Evolutionary conservation across 2,329 filamentous ascomycete genomes (phyloP), one percentile per base, ranked within the genome.

Genomic region (Chaetomiaceae sp.): DNA sequence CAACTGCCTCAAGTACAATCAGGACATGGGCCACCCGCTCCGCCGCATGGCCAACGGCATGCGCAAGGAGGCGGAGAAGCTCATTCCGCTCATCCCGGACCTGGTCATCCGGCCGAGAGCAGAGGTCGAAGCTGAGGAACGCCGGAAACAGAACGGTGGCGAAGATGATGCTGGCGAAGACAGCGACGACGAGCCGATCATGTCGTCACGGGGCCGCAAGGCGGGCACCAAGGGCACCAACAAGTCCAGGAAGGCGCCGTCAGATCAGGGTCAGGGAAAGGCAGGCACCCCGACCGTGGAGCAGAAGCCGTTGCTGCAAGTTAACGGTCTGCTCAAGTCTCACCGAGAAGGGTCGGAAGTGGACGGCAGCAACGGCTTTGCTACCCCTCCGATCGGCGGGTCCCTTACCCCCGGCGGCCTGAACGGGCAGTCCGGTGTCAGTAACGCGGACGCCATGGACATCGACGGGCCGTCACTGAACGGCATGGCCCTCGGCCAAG

Each of bases 181-280:
- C 65, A 95, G 89, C 56, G 91, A 97, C 60, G 91, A 97, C 62
- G 90, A 95, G 66, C 93, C 93, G 8, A 97, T 98, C 61, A 97
- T 97, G 87, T 93, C 93, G 48, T 96, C 91, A 40, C 81, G 93
- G 55, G 93, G 93, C 43, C 84, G 93, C 36, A 95, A 91, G 63
- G 87, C 89, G 14, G 86, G 79, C 24, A 86, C 87, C 56, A 90
- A 58, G 86, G 61, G 84, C 18, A 81, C 82, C 52, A 91, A 84
- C 56, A 82, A 84, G 58, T 82, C 84, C 17, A 80, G 88, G 42
- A 91, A 88, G 59, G 83, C 86, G 3, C 81, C 80, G 18, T 73
- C 78, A 38, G 83, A 85, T 48, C 79, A 81, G 53, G 84, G 86
- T 53, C 88, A 96, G 63, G 83, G 82, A 52, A 84, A 86, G 52